phyloP scores from a whole-genome alignment of 805 yeast genomes.

The Barnettozyma populi region DNA sequence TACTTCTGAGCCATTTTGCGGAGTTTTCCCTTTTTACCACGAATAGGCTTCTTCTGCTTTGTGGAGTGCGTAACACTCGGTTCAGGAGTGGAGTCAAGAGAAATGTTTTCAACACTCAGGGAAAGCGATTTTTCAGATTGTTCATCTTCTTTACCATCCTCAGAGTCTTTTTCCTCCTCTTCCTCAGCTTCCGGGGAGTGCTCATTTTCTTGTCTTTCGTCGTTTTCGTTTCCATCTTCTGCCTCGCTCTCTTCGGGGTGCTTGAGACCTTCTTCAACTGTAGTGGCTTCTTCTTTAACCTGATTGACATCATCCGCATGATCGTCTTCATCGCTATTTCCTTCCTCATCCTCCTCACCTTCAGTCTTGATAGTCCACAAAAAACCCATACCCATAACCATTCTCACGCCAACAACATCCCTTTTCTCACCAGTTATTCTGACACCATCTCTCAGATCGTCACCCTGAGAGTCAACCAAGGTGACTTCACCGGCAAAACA shows the following conservation, averaged over 20 bases:
- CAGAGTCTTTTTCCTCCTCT: not conserved
- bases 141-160: not conserved
- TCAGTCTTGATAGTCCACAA: conserved; percentile 66
- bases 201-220: conserved; percentile 1
- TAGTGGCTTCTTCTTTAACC: conserved; percentile 8
- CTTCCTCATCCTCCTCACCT: conserved; percentile 34
- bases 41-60: conserved; percentile 36
- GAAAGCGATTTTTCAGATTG: not conserved
- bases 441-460: conserved; percentile 61
- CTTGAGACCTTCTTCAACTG: conserved; percentile 7
- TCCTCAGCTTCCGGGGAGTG: not conserved
- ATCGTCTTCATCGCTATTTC: conserved; percentile 15
- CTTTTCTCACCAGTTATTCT: conserved; percentile 48
- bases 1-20: conserved; percentile 81
- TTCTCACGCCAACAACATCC: conserved; percentile 69
- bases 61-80: not conserved
- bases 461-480: conserved; percentile 59
- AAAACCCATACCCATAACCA: conserved; percentile 87
- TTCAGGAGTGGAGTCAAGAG: not conserved
- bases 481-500: conserved; percentile 64
- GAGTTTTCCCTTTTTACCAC: conserved; percentile 83
- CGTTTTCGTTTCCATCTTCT: conserved; percentile 10
- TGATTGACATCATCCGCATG: conserved; percentile 6
- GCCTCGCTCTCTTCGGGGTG: not conserved
- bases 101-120: not conserved